Conservation (phyloP, 225 moss, liverwort and hornwort species). For the Polytrichum formosum region DNA sequence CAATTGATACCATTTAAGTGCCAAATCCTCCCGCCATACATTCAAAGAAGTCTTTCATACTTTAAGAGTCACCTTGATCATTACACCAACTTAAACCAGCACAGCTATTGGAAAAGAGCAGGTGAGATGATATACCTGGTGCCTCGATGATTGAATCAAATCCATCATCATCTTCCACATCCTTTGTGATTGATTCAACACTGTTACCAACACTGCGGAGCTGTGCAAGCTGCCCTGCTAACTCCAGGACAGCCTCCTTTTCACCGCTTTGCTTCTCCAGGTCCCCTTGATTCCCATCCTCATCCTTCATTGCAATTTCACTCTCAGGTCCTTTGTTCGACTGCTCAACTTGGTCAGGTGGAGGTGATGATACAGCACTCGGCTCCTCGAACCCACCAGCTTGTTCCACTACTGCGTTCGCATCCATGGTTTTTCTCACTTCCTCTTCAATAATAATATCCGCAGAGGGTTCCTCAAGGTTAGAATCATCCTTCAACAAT, state of each 20-base stretch:
- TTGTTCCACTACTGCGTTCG: neutral
- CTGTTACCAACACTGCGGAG: conserved; percentile 6
- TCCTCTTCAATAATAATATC: conserved; percentile 6
- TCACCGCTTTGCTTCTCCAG: conserved; percentile 8
- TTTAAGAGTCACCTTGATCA: no score
- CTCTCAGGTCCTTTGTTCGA: no score
- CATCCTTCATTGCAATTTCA: neutral
- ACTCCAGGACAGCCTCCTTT: conserved; percentile 8
- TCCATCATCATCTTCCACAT: conserved; percentile 1
- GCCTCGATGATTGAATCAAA: neutral
- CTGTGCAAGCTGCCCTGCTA: conserved; percentile 3
- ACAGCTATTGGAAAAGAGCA: no score
- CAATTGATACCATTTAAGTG: no score
- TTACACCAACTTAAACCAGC: no score
- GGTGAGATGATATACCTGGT: neutral
- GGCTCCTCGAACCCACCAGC: neutral
- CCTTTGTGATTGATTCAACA: conserved; percentile 2
- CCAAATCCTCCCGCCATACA: no score
- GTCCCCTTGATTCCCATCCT: neutral
- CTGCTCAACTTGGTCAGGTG: no score
- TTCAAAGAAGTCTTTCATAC: no score
- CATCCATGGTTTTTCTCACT: neutral
- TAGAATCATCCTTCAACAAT: neutral
- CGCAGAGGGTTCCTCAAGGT: no score
- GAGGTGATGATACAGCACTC: no score